Conservation (phyloP, 2,329 filamentous ascomycete species). For the Claviceps pazoutovae region DNA sequence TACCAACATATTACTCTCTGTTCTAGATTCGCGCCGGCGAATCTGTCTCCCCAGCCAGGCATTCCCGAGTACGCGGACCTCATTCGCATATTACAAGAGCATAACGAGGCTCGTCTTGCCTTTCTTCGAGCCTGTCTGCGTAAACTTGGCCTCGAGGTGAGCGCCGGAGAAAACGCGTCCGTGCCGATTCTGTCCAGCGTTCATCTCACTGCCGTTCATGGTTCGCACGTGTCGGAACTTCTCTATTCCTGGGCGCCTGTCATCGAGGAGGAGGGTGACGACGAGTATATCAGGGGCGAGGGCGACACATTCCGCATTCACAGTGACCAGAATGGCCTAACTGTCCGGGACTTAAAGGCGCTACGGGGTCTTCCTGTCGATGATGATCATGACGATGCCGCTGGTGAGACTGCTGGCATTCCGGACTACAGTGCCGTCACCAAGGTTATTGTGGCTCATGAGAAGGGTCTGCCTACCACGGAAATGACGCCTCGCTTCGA, state of each 20-base stretch:
- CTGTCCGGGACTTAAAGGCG: conserved; percentile 32
- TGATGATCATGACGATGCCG: conserved; percentile 5
- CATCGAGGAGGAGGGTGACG: conserved; percentile 48
- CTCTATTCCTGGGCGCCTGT: conserved; percentile 53
- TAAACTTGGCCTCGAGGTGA: conserved; percentile 73
- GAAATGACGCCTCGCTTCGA: conserved; percentile 78
- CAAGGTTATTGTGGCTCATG: conserved; percentile 64
- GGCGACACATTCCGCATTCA: conserved; percentile 73
- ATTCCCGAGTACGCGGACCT: conserved; percentile 57
- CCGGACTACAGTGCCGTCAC: conserved; percentile 60
- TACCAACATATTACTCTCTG: conserved; percentile 4
- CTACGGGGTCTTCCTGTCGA: conserved; percentile 33
- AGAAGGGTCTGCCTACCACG: conserved; percentile 48
- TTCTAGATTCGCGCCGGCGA: conserved; percentile 64
- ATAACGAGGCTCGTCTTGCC: conserved; percentile 54
- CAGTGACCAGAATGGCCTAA: conserved; percentile 48
- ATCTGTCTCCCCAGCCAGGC: conserved; percentile 54
- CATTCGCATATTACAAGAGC: conserved; percentile 50
- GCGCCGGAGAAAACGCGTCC: conserved; percentile 45
- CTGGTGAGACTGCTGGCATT: conserved; percentile 38
- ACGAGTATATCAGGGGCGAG: conserved; percentile 64
- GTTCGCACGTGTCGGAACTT: conserved; percentile 51
- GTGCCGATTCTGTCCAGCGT: conserved; percentile 70
- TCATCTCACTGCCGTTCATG: conserved; percentile 61
- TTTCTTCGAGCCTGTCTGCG: conserved; percentile 69